These are phyloP conservation scores for Beauveria asiatica DNA, from an alignment of 2,329 filamentous ascomycete species.

Conservation along the genomic window DNA sequence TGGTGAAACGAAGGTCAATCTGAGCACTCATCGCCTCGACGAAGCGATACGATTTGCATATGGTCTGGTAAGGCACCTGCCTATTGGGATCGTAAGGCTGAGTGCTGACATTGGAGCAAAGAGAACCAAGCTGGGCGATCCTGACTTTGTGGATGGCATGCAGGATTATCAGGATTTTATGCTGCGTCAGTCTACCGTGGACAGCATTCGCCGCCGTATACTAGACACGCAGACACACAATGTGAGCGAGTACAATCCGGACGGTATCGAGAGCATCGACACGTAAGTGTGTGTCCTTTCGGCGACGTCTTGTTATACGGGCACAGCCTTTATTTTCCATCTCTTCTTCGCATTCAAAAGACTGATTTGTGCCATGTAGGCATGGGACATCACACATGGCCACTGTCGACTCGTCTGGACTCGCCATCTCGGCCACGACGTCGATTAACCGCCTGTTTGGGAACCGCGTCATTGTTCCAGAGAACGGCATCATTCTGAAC, in stretches of 20 bases:
- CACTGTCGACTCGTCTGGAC: constrained; percentile 57
- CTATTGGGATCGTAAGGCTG: no score
- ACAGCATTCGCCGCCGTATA: constrained; percentile 40
- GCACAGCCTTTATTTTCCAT: no score
- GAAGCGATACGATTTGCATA: constrained; percentile 81
- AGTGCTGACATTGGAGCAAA: constrained; percentile 18
- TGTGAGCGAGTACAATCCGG: constrained; percentile 35
- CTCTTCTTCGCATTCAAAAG: no score
- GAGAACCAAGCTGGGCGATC: constrained; percentile 67
- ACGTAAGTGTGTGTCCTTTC: constrained; percentile 30
- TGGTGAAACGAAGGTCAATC: constrained; percentile 38
- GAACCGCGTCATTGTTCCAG: constrained; percentile 64
- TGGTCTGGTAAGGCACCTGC: constrained; percentile 30
- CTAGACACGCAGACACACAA: constrained; percentile 30
- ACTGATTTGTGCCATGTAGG: constrained; percentile 29
- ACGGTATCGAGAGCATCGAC: constrained; percentile 36
- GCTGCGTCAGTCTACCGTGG: constrained; percentile 52
- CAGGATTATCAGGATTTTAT: constrained; percentile 53
- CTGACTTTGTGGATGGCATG: constrained; percentile 55
- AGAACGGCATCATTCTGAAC: constrained; percentile 71
- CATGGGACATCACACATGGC: constrained; percentile 62
- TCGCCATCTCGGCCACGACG: constrained; percentile 69
- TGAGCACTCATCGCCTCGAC: constrained; percentile 68
- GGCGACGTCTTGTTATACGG: background rate
- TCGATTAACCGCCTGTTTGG: constrained; percentile 78